These are phyloP conservation scores for Harringtonia aguacate DNA, from an alignment of 2,329 filamentous ascomycete species.

Conservation along the genomic window DNA sequence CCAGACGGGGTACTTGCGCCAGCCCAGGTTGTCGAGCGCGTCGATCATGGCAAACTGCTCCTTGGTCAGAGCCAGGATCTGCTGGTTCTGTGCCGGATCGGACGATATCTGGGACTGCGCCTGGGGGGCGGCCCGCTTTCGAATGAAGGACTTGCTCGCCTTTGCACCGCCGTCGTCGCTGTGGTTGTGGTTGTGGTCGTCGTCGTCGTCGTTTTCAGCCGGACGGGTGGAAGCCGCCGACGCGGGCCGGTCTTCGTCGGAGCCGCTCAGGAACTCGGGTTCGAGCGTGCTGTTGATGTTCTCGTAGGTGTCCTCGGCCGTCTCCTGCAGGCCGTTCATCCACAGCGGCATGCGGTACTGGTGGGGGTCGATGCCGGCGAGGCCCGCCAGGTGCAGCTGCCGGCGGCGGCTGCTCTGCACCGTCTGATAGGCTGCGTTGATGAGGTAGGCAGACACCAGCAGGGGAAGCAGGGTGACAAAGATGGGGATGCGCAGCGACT, in stretches of 20 bases:
- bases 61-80: constrained; percentile 63
- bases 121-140: neutral
- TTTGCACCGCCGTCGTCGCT: neutral
- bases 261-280: constrained; percentile 58
- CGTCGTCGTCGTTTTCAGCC: neutral
- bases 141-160: neutral
- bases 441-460: constrained; percentile 57
- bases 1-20: constrained; percentile 58
- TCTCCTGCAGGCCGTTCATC: constrained; percentile 63
- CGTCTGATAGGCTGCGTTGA: constrained; percentile 69
- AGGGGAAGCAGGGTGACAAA: constrained; percentile 65
- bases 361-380: constrained; percentile 54
- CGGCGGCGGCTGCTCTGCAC: constrained; percentile 66
- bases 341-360: constrained; percentile 68
- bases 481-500: constrained; percentile 41
- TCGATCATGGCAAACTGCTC: constrained; percentile 81
- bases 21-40: constrained; percentile 55
- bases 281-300: constrained; percentile 51
- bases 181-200: neutral
- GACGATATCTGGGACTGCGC: neutral
- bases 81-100: constrained; percentile 14
- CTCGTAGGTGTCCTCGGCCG: constrained; percentile 70
- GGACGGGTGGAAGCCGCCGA: too few species aligned
- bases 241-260: too few species aligned
- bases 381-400: constrained; percentile 60